Evolutionary conservation across 805 yeast genomes (phyloP).

Genomic region (Candida hungchunana): DNA sequence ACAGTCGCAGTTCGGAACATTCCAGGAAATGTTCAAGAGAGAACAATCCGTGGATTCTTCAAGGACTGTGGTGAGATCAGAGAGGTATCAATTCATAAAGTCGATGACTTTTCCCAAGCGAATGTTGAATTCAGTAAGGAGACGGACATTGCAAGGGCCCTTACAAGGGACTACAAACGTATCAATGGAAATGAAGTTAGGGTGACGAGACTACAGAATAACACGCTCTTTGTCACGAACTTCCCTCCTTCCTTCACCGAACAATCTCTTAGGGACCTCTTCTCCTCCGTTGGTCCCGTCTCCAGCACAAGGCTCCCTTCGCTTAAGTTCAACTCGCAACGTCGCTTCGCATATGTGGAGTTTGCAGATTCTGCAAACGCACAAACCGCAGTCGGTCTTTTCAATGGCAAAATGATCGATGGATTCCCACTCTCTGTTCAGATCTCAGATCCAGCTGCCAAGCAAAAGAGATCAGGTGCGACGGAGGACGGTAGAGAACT

Average conservation of each 20-base stretch:
- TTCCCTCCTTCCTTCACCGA: slow-evolving; percentile 54
- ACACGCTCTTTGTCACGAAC: slow-evolving; percentile 70
- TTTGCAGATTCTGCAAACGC: slow-evolving; percentile 42
- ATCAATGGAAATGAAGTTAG: slow-evolving; percentile 39
- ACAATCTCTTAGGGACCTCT: slow-evolving; percentile 35
- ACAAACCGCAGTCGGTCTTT: slow-evolving; percentile 33
- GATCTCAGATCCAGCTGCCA: slow-evolving; percentile 54
- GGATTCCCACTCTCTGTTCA: slow-evolving; percentile 49
- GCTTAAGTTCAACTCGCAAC: slow-evolving; percentile 44
- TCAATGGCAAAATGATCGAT: slow-evolving; percentile 36
- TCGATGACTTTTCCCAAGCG: slow-evolving; percentile 34
- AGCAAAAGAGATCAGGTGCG: slow-evolving; percentile 39
- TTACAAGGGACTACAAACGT: slow-evolving; percentile 53
- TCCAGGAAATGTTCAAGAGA: slow-evolving; percentile 36
- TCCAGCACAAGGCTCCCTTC: slow-evolving; percentile 62
- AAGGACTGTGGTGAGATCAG: slow-evolving; percentile 56
- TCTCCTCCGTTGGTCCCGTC: slow-evolving; percentile 38
- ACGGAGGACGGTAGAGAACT: slow-evolving; percentile 54
- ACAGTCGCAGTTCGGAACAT: slow-evolving; percentile 52
- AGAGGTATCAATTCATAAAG: slow-evolving; percentile 28
- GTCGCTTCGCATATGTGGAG: slow-evolving; percentile 76
- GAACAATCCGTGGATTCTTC: slow-evolving; percentile 41
- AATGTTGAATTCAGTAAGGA: slow-evolving; percentile 53
- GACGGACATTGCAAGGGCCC: slow-evolving; percentile 48
- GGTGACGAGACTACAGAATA: slow-evolving; percentile 41